Evolutionary conservation across 2,329 filamentous ascomycete genomes (phyloP).

Genomic region (Alternaria gaisen): DNA sequence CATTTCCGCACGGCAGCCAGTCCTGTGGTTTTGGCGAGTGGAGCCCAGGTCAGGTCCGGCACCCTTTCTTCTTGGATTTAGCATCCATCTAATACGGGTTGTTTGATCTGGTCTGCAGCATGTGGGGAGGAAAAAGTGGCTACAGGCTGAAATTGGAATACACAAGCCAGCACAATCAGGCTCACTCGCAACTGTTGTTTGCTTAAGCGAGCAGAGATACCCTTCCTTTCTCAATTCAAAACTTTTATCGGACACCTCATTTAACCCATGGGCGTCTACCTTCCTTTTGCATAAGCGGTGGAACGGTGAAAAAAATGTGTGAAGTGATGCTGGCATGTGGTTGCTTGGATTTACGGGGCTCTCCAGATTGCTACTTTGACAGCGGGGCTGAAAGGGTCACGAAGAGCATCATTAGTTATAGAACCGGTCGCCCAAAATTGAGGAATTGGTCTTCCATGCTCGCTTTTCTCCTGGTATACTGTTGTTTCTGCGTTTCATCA

Average conservation of each 20-base stretch:
- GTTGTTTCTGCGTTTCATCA: slow-evolving; percentile 39
- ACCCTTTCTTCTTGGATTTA: slow-evolving; percentile 35
- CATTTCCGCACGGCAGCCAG: slow-evolving; percentile 17
- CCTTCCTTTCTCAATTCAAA: slow-evolving; percentile 41
- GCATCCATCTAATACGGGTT: slow-evolving; percentile 47
- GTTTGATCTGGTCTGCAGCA: slow-evolving; percentile 30
- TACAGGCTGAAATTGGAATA: slow-evolving; percentile 50
- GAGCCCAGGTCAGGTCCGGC: slow-evolving; percentile 25
- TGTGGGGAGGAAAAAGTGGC: slow-evolving; percentile 33
- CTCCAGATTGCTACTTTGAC: slow-evolving; percentile 43
- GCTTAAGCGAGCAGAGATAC: slow-evolving; percentile 50
- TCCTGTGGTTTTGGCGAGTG: slow-evolving; percentile 18
- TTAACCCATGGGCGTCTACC: slow-evolving; percentile 4
- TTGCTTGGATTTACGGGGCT: slow-evolving; percentile 31
- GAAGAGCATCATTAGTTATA: slow-evolving; percentile 49
- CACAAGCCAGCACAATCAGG: slow-evolving; percentile 40
- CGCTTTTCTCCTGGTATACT: slow-evolving; percentile 15
- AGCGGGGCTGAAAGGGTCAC: slow-evolving; percentile 44
- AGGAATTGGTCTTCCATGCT: slow-evolving; percentile 33
- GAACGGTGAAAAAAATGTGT: slow-evolving; percentile 26
- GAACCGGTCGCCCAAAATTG: slow-evolving; percentile 41
- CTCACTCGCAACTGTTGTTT: slow-evolving; percentile 48
- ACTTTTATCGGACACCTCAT: slow-evolving; percentile 9
- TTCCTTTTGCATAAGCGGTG: slow-evolving; percentile 30
- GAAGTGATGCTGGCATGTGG: slow-evolving; percentile 26